phyloP scores from a whole-genome alignment of 2,329 filamentous ascomycete genomes.

The Curvularia lunata region DNA sequence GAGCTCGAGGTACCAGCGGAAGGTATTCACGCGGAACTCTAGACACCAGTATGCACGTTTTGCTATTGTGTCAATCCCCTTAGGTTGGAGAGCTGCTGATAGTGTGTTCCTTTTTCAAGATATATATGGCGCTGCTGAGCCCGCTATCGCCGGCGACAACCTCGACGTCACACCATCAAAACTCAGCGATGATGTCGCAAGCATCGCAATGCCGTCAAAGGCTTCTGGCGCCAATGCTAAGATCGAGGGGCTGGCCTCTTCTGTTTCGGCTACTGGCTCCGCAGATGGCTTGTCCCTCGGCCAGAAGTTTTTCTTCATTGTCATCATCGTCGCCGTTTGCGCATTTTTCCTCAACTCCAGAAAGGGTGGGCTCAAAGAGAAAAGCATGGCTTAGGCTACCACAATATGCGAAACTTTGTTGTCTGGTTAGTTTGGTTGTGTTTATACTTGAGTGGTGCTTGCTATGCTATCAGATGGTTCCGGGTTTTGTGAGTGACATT shows the following conservation, averaged over 20 bases:
- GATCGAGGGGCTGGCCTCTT: constrained; percentile 26
- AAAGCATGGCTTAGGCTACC: constrained; percentile 49
- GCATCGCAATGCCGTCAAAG: constrained; percentile 34
- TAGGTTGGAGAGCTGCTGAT: constrained; percentile 53
- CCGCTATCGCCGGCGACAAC: constrained; percentile 50
- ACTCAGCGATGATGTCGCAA: constrained; percentile 32
- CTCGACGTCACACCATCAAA: constrained; percentile 49
- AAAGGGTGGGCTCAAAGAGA: constrained; percentile 42
- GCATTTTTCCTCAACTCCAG: constrained; percentile 50
- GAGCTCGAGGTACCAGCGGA: constrained; percentile 82
- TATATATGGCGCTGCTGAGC: constrained; percentile 52
- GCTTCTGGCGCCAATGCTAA: constrained; percentile 22
- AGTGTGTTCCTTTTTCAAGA: constrained; percentile 51
- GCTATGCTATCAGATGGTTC: neutral
- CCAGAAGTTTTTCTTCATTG: constrained; percentile 55
- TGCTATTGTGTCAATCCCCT: constrained; percentile 18
- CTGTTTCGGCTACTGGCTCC: constrained; percentile 19
- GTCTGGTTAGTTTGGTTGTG: neutral
- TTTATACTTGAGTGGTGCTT: neutral
- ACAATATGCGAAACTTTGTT: constrained; percentile 14
- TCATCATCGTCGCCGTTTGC: constrained; percentile 53
- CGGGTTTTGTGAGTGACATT: neutral
- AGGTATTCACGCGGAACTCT: constrained; percentile 93
- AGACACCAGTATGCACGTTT: constrained; percentile 51
- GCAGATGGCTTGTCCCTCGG: constrained; percentile 50